Percentiles rank a stretch among this genome's conserved stretches.
Conservation (phyloP, 78 protist genomes). For the Speleostelium caveatum region DNA sequence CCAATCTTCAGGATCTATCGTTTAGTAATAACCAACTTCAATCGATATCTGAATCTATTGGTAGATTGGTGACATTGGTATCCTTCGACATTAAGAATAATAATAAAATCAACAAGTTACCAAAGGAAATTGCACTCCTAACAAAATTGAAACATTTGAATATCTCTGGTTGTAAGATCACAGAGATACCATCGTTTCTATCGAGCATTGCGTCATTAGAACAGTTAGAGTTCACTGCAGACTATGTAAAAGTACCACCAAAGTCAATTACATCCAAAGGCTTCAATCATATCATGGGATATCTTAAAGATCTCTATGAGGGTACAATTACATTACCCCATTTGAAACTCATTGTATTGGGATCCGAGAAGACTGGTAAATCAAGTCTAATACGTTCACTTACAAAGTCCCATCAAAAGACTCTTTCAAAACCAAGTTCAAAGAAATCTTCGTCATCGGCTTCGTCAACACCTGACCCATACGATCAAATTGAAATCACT, state of each 20-base stretch:
- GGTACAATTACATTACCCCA: constrained; percentile 43
- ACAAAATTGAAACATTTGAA: constrained; percentile 6
- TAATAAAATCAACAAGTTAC: constrained; percentile 4
- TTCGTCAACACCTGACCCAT: neutral
- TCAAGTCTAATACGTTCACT: constrained; percentile 6
- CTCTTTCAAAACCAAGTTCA: neutral
- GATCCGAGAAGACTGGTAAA: constrained; percentile 41
- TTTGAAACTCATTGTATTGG: constrained; percentile 56
- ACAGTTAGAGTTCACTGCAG: constrained; percentile 19
- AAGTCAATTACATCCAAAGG: constrained; percentile 64
- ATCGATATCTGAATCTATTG: constrained; percentile 17
- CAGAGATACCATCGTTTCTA: constrained; percentile 38
- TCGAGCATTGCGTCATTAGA: constrained; percentile 15
- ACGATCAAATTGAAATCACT: constrained; percentile 24
- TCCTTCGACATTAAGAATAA: constrained; percentile 25
- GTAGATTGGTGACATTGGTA: neutral
- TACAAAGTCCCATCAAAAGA: constrained; percentile 30
- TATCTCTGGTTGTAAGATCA: constrained; percentile 40
- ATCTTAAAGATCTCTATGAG: constrained; percentile 46
- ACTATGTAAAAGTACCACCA: constrained; percentile 59
- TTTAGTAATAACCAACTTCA: constrained; percentile 9
- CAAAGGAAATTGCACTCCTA: constrained; percentile 49
- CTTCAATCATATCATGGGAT: constrained; percentile 25
- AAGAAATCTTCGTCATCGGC: constrained; percentile 8
- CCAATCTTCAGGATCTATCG: constrained; percentile 2